Conservation (phyloP, 2,329 filamentous ascomycete genomes). For the Dothistroma septosporum region DNA sequence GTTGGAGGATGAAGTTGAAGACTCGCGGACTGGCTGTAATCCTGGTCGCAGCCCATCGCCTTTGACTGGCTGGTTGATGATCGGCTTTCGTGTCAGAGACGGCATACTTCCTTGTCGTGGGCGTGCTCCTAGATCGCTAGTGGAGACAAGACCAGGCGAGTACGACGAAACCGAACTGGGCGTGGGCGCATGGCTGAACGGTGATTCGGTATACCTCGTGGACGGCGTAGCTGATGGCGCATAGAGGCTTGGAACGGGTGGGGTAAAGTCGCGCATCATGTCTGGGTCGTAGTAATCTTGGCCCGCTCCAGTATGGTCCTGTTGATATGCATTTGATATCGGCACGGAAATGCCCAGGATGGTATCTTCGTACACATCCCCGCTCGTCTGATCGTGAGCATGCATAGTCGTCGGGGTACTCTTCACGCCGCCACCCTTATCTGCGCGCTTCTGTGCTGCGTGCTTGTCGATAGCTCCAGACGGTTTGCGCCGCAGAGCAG, state of each 20-base stretch:
- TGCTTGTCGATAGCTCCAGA: conserved; percentile 41
- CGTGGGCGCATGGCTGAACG: conserved; percentile 73
- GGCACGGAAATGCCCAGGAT: conserved; percentile 28
- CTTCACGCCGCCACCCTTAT: conserved; percentile 34
- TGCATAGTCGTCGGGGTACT: conserved; percentile 17
- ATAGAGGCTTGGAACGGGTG: conserved; percentile 38
- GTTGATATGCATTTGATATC: conserved; percentile 4
- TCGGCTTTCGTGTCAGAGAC: conserved; percentile 46
- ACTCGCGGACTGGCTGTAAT: conserved; percentile 64
- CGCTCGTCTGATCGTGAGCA: conserved; percentile 12
- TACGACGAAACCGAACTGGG: conserved; percentile 74
- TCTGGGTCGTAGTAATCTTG: conserved; percentile 7
- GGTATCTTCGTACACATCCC: conserved; percentile 24
- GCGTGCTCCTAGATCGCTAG: conserved; percentile 43
- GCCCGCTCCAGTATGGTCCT: neutral
- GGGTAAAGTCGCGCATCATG: conserved; percentile 20
- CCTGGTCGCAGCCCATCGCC: conserved; percentile 51
- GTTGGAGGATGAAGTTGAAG: conserved; percentile 64
- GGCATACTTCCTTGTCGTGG: conserved; percentile 51
- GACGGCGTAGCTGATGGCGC: conserved; percentile 67
- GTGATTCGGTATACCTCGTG: conserved; percentile 70
- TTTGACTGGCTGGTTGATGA: conserved; percentile 54
- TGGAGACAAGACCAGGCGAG: conserved; percentile 58
- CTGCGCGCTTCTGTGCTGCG: conserved; percentile 26
- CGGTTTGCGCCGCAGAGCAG: conserved; percentile 44